Percentiles rank a stretch among this genome's conserved stretches.
These are phyloP conservation scores for Colletotrichum abscissum DNA, from an alignment of 2,329 filamentous ascomycete genomes.

Conservation along the genomic window DNA sequence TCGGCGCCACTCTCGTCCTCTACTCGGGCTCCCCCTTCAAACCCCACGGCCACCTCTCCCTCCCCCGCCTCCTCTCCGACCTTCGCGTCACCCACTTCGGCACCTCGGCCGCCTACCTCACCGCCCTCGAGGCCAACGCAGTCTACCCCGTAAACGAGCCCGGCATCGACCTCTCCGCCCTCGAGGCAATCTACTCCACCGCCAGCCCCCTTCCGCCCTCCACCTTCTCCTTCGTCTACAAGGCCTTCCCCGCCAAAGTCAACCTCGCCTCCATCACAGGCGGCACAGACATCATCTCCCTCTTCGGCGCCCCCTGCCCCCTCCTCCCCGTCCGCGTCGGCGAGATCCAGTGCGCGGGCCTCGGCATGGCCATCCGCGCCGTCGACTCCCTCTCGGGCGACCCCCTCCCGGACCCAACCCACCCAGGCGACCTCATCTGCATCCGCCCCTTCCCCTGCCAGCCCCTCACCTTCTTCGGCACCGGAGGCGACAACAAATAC, in stretches of 20 bases:
- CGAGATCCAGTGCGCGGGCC: constrained; percentile 81
- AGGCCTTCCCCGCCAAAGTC: constrained; percentile 80
- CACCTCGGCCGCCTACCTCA: constrained; percentile 93
- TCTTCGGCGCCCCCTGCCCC: constrained; percentile 89
- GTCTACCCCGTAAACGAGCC: constrained; percentile 68
- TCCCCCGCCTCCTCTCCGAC: constrained; percentile 84
- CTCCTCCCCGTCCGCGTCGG: constrained; percentile 78
- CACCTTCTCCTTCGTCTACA: constrained; percentile 91
- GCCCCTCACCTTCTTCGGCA: constrained; percentile 89
- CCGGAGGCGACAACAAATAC: constrained; percentile 80
- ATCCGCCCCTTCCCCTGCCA: constrained; percentile 88
- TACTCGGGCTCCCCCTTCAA: constrained; percentile 95
- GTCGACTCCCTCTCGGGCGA: constrained; percentile 69
- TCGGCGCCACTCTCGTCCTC: constrained; percentile 84
- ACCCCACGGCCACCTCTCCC: constrained; percentile 81
- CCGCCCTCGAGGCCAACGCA: constrained; percentile 84
- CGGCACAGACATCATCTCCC: constrained; percentile 94
- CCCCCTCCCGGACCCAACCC: constrained; percentile 63
- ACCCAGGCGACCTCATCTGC: constrained; percentile 90
- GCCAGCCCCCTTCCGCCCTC: constrained; percentile 92
- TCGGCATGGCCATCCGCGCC: constrained; percentile 81
- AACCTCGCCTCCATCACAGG: constrained; percentile 95
- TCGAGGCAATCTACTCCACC: constrained; percentile 93
- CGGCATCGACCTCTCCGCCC: constrained; percentile 67
- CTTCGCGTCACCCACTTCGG: constrained; percentile 92